A percentile compares a stretch with the other conserved stretches of the same genome.
phyloP scores from a whole-genome alignment of 2,329 filamentous ascomycete species.

The Chaetoscypha palmicola region DNA sequence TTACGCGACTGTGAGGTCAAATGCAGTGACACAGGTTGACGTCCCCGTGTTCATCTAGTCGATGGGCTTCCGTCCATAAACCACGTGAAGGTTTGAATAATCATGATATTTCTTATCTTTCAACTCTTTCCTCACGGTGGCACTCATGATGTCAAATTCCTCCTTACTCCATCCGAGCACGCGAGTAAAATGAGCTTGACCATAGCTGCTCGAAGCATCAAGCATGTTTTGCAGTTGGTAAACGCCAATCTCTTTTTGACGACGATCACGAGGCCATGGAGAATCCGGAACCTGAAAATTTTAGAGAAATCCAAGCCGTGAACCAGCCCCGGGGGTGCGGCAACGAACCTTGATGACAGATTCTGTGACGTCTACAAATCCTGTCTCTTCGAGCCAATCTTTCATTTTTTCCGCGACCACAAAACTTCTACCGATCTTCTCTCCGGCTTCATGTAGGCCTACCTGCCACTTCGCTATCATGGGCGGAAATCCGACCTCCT shows the following conservation, averaged over 20 bases:
- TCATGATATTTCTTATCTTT: conserved; percentile 28
- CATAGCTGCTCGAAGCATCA: conserved; percentile 14
- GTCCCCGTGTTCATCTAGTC: too few species aligned
- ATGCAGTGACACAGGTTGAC: too few species aligned
- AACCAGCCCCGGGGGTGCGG: too few species aligned
- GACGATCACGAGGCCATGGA: conserved; percentile 36
- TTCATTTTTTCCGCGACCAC: conserved; percentile 15
- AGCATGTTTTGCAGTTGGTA: conserved; percentile 22
- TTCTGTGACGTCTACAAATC: conserved; percentile 30
- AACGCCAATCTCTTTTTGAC: conserved; percentile 33
- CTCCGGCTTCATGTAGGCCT: conserved; percentile 25
- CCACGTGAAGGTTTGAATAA: conserved; percentile 29
- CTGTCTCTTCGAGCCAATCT: conserved; percentile 30
- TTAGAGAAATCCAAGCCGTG: neutral
- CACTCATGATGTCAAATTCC: conserved; percentile 27
- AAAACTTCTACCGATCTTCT: conserved; percentile 30
- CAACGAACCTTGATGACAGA: conserved; percentile 11
- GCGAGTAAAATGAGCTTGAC: conserved; percentile 25
- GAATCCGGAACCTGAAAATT: conserved; percentile 10
- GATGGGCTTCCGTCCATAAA: conserved; percentile 28
- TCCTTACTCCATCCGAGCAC: conserved; percentile 27
- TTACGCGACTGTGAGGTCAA: too few species aligned
- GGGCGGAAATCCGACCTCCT: conserved; percentile 1
- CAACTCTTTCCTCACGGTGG: conserved; percentile 27
- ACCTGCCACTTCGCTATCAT: conserved; percentile 18